Evolutionary conservation across 139 green algal genomes (phyloP).

Genomic region (Picochlorum sp.): DNA sequence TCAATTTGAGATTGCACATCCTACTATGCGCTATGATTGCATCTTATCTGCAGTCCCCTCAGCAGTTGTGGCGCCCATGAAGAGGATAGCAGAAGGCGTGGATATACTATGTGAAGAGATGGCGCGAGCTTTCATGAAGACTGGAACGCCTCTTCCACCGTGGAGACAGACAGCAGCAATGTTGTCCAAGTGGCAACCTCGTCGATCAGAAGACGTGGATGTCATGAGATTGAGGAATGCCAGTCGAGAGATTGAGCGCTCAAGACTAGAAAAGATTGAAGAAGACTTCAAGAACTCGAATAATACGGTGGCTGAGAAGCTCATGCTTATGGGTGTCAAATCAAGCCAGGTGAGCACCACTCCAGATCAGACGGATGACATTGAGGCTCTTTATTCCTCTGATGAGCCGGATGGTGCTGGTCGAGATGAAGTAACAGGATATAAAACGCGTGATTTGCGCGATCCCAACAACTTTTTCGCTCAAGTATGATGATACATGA

Average conservation of each 20-base stretch:
- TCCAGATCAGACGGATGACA: too few relatives aligned
- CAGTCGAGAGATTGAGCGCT: too few relatives aligned
- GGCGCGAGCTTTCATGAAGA: conserved; percentile 28
- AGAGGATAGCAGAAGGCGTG: conserved; percentile 26
- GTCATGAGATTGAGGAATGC: not conserved
- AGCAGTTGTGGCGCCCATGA: conserved; percentile 23
- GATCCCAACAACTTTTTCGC: too few relatives aligned
- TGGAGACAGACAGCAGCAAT: conserved; percentile 44
- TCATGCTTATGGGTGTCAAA: conserved; percentile 19
- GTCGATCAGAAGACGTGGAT: conserved; percentile 34
- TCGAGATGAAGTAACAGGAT: too few relatives aligned
- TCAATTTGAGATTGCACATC: conserved; percentile 53
- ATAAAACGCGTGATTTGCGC: too few relatives aligned
- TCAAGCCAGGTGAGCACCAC: too few relatives aligned
- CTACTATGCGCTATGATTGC: conserved; percentile 28
- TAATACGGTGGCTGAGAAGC: conserved; percentile 23
- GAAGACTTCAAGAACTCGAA: not conserved
- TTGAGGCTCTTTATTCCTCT: too few relatives aligned
- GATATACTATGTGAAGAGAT: conserved; percentile 45
- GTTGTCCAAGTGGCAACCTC: conserved; percentile 50
- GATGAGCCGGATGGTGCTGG: too few relatives aligned
- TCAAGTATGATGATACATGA: too few relatives aligned
- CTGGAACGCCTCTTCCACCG: conserved; percentile 37
- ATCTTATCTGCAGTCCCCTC: conserved; percentile 33
- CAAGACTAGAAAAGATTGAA: too few relatives aligned